Conservation (phyloP, 108 stramenopile genomes). For the Chaetoceros muelleri region DNA sequence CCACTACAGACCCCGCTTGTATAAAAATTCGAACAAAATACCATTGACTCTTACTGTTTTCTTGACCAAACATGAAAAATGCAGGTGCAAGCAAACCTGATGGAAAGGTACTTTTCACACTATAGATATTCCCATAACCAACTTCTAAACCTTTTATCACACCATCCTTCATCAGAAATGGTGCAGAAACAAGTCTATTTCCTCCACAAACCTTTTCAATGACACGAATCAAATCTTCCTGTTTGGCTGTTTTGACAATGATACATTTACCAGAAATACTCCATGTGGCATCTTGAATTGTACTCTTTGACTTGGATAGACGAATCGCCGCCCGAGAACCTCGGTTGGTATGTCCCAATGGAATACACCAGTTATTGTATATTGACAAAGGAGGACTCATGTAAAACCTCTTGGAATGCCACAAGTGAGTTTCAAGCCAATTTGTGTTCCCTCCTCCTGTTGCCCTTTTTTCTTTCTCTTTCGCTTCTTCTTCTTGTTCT, state of each 20-base stretch:
- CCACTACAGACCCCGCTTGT: constrained; percentile 11
- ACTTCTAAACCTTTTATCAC: constrained; percentile 10
- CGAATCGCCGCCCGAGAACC: constrained; percentile 62
- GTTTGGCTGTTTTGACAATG: constrained; percentile 5
- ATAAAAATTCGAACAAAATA: constrained; percentile 15
- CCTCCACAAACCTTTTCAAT: constrained; percentile 16
- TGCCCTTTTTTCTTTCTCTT: neutral
- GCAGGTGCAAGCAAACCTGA: constrained; percentile 20
- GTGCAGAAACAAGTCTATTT: constrained; percentile 1
- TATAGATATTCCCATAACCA: constrained; percentile 25
- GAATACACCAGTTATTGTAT: constrained; percentile 36
- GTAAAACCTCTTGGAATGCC: constrained; percentile 83
- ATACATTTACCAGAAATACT: constrained; percentile 22
- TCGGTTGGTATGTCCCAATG: constrained; percentile 60
- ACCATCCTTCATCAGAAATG: constrained; percentile 13
- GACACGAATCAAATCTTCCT: constrained; percentile 7
- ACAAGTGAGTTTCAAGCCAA: constrained; percentile 73
- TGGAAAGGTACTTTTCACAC: constrained; percentile 21
- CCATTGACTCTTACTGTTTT: neutral
- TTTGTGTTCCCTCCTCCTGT: neutral
- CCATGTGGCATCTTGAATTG: constrained; percentile 65
- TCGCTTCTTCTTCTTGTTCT: neutral
- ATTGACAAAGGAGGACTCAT: constrained; percentile 35
- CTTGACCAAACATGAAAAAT: constrained; percentile 15
- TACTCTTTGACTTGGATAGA: constrained; percentile 29